Evolutionary conservation across 768 basidiomycete species (phyloP).

Genomic region (Symmetrospora coprosmae): DNA sequence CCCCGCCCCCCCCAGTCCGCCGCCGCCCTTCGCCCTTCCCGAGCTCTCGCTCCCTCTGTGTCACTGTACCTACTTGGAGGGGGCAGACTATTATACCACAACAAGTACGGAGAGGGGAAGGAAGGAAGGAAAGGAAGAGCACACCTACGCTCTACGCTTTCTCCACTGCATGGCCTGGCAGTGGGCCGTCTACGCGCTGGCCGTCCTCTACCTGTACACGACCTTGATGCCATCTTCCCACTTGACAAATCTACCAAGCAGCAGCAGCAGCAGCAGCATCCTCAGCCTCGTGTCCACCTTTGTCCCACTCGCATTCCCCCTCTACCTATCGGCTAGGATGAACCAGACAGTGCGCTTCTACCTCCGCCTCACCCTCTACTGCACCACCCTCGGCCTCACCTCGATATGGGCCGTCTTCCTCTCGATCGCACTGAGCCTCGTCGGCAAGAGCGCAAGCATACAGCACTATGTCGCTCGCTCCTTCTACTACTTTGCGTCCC

Average conservation of each 20-base stretch:
- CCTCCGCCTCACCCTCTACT: conserved; percentile 5
- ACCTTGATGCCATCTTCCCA: too few relatives aligned
- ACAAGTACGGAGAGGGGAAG: too few relatives aligned
- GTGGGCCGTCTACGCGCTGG: conserved; percentile 11
- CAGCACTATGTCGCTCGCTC: conserved; percentile 68
- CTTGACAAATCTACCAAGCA: not conserved
- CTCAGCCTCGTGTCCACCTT: not conserved
- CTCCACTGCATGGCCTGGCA: conserved; percentile 22
- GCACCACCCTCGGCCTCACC: conserved; percentile 11
- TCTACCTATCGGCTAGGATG: conserved; percentile 4
- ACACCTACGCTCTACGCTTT: too few relatives aligned
- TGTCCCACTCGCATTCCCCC: conserved; percentile 4
- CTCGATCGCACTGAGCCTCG: conserved; percentile 53
- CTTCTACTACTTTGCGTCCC: conserved; percentile 59
- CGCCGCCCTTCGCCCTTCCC: too few relatives aligned
- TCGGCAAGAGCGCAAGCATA: conserved; percentile 46
- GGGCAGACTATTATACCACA: too few relatives aligned
- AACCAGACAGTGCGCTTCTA: not conserved
- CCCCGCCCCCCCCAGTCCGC: too few relatives aligned
- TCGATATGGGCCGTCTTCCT: conserved; percentile 45
- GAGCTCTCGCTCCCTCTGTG: too few relatives aligned
- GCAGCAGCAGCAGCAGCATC: not conserved
- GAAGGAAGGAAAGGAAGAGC: too few relatives aligned
- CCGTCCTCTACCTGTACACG: conserved; percentile 15
- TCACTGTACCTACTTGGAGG: too few relatives aligned